Evolutionary conservation across 345 rosid genomes (phyloP), one percentile per base, ranked within the genome.

Genomic region (Aurinia saxatilis): DNA sequence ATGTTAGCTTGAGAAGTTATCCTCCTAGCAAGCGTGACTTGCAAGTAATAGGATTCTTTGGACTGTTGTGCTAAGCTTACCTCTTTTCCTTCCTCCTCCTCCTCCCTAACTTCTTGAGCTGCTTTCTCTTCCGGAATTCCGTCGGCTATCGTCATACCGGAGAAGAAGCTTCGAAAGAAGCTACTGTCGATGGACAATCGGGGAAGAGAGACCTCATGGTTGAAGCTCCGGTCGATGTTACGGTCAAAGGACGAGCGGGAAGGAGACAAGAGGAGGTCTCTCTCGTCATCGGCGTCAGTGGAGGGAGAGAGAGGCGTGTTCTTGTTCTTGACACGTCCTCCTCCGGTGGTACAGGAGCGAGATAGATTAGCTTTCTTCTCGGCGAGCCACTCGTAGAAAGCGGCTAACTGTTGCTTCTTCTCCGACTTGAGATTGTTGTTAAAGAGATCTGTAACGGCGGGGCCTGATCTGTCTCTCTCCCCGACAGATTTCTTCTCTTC

Each of bases 101-200:
- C 61, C 27, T 51, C 79, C 58, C 68, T 79, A 63, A 59, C 59
- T 60, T 63, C 76, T 60, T 4, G 77, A 70, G 6, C 76, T 59
- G 6, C 76, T 59, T 27, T 82, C 88, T 77, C 81, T 80, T 11
- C 77, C 81, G 13, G 78, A 54, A 65, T 80, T 7, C 86, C 95
- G 10, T 84, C 95, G 46, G 78, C 50, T n/a, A 95, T 86, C 40
- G 87, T 81, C 53, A 7, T 27, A 5, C 82, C 98, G 2, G 96
- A 86, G 76, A 86, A 84, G 80, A 84, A 83, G 74, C 98, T 91
- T 9, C 87, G 87, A 0, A 82, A 84, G 38, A 78, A 84, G 58
- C 95, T 87, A 59, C 96, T 92, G 60, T 85, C 95, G 38, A 96
- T 92, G 0, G 96, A 87, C 40, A 86, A 51, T 74, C 96, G 74